Evolutionary conservation across 176 grass and related monocot species (phyloP).

Genomic region (Triticum monococcum): DNA sequence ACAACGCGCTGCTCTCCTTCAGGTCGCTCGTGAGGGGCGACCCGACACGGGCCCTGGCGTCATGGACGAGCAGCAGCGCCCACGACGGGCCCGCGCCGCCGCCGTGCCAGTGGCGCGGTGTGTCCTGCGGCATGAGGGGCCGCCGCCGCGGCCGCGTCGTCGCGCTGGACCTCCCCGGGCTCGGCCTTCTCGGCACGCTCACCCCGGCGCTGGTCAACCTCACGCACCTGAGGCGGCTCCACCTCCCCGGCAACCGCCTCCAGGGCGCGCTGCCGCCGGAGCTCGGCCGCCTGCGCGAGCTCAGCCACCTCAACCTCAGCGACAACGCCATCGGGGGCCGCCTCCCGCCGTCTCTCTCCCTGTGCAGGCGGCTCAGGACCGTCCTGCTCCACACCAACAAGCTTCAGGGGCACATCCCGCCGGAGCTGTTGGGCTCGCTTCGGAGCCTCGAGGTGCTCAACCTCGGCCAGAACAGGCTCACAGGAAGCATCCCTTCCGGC

Average conservation of each 20-base stretch:
- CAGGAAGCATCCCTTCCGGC: not conserved
- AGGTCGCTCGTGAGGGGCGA: slow-evolving; percentile 1
- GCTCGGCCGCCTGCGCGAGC: not conserved
- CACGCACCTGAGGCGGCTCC: slow-evolving; percentile 1
- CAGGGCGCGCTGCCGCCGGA: not conserved
- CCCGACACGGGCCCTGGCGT: not conserved
- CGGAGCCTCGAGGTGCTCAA: not conserved
- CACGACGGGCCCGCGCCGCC: not conserved
- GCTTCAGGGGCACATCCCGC: not conserved
- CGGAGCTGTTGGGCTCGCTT: not conserved
- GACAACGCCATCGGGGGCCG: not conserved
- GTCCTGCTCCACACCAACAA: slow-evolving; percentile 2
- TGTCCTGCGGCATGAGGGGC: not conserved
- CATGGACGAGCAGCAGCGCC: not conserved
- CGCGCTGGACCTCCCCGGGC: not conserved
- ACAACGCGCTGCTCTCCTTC: not conserved
- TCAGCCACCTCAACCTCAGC: not conserved
- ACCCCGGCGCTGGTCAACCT: not conserved
- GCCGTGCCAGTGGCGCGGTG: slow-evolving; percentile 18
- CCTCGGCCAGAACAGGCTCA: not conserved
- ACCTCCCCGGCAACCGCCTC: not conserved
- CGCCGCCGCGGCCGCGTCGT: slow-evolving; percentile 16
- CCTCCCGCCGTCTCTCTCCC: not conserved
- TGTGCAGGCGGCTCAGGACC: not conserved
- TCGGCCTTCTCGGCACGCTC: not conserved